phyloP scores from a whole-genome alignment of 1,284 basidiomycete genomes.

The Ceratobasidium sp. region DNA sequence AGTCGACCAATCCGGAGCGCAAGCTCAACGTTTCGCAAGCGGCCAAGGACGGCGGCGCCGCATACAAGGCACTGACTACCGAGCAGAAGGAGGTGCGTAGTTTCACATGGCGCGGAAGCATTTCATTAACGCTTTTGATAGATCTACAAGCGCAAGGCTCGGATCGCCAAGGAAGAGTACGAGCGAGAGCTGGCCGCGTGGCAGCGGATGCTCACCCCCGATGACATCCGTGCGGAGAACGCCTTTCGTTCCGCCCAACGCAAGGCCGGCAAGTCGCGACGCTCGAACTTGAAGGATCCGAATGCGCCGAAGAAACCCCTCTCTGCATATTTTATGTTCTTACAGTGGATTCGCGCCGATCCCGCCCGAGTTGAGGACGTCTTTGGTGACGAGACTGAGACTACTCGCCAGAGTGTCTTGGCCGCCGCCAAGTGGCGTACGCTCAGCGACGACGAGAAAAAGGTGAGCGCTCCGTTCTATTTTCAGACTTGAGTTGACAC shows the following conservation, averaged over 20 bases:
- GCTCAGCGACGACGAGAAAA: conserved; percentile 90
- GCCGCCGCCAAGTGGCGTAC: conserved; percentile 92
- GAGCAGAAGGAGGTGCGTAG: conserved; percentile 80
- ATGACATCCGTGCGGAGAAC: conserved; percentile 95
- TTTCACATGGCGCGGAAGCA: background rate
- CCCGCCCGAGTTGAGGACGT: conserved; percentile 74
- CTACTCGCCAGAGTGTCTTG: conserved; percentile 92
- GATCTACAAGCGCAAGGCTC: conserved; percentile 84
- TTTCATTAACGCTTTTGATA: conserved; percentile 46
- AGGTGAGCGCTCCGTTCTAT: conserved; percentile 58
- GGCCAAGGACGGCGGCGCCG: conserved; percentile 91
- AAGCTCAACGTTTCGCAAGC: conserved; percentile 96
- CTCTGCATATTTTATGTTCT: conserved; percentile 93
- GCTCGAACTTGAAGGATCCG: conserved; percentile 95
- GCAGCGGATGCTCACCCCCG: conserved; percentile 88
- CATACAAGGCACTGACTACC: conserved; percentile 79
- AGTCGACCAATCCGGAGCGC: conserved; percentile 58
- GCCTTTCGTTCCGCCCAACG: conserved; percentile 88
- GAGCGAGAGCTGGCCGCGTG: conserved; percentile 85
- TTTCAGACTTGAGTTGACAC: conserved; percentile 38
- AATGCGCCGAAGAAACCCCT: conserved; percentile 97
- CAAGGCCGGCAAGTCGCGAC: conserved; percentile 90
- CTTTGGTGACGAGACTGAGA: conserved; percentile 92
- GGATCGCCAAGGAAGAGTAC: conserved; percentile 81
- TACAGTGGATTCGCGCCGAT: conserved; percentile 84